phyloP scores from a whole-genome alignment of 2,329 filamentous ascomycete species.

The Talaromyces sp. region DNA sequence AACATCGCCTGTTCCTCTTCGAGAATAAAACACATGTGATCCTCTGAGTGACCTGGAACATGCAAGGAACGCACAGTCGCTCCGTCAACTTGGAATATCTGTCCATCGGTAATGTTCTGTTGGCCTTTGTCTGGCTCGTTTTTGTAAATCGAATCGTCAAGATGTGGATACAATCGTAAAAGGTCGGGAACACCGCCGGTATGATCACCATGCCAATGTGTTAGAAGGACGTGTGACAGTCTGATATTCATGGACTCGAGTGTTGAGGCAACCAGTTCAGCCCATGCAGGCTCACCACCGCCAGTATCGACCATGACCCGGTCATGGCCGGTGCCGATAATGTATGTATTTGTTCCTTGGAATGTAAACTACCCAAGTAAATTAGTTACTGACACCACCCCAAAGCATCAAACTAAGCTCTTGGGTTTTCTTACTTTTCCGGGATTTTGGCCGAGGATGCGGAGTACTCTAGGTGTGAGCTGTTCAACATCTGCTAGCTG shows the following conservation, averaged over 20 bases:
- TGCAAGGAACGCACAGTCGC: constrained; percentile 39
- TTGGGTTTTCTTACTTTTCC: constrained; percentile 30
- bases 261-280: constrained; percentile 26
- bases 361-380: constrained; percentile 25
- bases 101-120: constrained; percentile 31
- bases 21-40: constrained; percentile 71
- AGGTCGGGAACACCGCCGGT: constrained; percentile 39
- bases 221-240: constrained; percentile 40
- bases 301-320: constrained; percentile 35
- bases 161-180: constrained; percentile 23
- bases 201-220: constrained; percentile 44
- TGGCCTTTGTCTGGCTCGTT: constrained; percentile 26
- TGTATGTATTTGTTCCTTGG: constrained; percentile 39
- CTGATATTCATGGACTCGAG: constrained; percentile 24
- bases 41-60: constrained; percentile 64
- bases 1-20: constrained; percentile 71
- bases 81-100: constrained; percentile 34
- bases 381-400: neutral
- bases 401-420: neutral
- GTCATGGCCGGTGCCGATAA: constrained; percentile 32
- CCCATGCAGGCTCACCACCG: constrained; percentile 29
- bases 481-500: constrained; percentile 36
- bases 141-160: constrained; percentile 32
- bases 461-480: constrained; percentile 38
- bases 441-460: constrained; percentile 41